phyloP scores from a whole-genome alignment of 192 early-diverging fungal species.

The Coemansia sp. region DNA sequence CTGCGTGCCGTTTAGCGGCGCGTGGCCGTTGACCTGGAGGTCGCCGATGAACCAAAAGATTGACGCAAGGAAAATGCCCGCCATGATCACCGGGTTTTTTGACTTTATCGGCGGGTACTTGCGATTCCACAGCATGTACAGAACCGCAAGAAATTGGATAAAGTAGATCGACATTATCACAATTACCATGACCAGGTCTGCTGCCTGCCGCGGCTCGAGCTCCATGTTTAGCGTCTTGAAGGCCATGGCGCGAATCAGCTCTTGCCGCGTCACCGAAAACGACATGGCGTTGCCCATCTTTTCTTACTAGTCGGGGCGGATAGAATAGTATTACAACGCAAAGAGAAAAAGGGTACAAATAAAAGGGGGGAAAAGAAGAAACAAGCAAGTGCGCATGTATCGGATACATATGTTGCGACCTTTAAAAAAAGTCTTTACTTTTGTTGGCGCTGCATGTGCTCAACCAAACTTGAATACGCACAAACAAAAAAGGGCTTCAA shows the following conservation, averaged over 20 bases:
- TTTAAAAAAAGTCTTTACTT: no score
- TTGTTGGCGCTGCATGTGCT: not conserved
- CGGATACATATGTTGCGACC: no score
- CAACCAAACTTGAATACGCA: not conserved
- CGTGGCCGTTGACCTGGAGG: constrained; percentile 41
- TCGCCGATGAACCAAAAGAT: constrained; percentile 53
- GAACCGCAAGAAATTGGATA: constrained; percentile 17
- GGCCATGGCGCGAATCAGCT: constrained; percentile 9
- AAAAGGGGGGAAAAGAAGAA: no score
- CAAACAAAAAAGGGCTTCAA: no score
- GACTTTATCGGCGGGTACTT: constrained; percentile 53
- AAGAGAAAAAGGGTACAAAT: not conserved
- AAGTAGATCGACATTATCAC: constrained; percentile 5
- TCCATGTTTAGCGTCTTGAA: not conserved
- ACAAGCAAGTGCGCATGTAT: no score
- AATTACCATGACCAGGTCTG: constrained; percentile 16
- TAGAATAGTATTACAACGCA: constrained; percentile 23
- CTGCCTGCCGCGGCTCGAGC: constrained; percentile 25
- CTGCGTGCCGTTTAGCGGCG: constrained; percentile 17
- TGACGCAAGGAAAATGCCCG: constrained; percentile 14
- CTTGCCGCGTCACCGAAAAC: constrained; percentile 12
- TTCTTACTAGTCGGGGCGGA: constrained; percentile 25
- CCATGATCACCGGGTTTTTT: constrained; percentile 51
- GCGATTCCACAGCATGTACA: constrained; percentile 36
- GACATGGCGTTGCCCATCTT: constrained; percentile 35